Conservation (phyloP, 1,139 yeast species). For the Blastobotrys arbuscula region DNA sequence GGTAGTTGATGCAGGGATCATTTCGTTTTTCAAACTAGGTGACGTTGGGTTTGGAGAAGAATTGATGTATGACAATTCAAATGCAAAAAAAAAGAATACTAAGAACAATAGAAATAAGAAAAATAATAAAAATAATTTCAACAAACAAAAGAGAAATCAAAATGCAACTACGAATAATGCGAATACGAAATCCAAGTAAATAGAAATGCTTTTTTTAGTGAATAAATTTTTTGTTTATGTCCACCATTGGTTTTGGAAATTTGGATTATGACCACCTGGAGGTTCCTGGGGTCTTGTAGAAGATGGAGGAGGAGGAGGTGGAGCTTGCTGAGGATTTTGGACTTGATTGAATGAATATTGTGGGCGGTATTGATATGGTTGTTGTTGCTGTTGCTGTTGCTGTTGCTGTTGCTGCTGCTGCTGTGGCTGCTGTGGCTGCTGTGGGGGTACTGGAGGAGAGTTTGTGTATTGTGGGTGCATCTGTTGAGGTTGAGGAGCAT, state of each 20-base stretch:
- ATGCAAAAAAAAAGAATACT: background rate
- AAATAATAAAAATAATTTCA: background rate
- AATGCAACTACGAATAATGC: background rate
- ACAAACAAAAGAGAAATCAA: background rate
- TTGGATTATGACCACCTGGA: slow-evolving; percentile 32
- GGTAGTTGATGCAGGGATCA: slow-evolving; percentile 63
- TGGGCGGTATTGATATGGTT: background rate
- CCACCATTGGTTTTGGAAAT: slow-evolving; percentile 10
- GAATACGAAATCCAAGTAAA: background rate
- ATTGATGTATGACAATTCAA: slow-evolving; percentile 19
- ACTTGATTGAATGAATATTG: slow-evolving; percentile 1
- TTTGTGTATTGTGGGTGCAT: background rate
- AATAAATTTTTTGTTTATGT: background rate
- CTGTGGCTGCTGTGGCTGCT: too few species aligned
- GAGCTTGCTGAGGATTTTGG: slow-evolving; percentile 17
- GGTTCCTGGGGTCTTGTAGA: slow-evolving; percentile 15
- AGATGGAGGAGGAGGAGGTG: slow-evolving; percentile 16
- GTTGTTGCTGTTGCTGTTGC: slow-evolving; percentile 4
- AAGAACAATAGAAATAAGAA: background rate
- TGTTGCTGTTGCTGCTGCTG: background rate
- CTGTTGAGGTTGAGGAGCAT: slow-evolving; percentile 11
- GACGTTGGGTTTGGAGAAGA: slow-evolving; percentile 54
- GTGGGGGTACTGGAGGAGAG: slow-evolving; percentile 1
- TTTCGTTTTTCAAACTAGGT: slow-evolving; percentile 57
- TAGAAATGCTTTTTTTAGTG: background rate